Percentiles rank a stretch among this genome's conserved stretches.
phyloP scores from a whole-genome alignment of 225 moss, liverwort and hornwort species.

The Physcomitrellopsis africana region DNA sequence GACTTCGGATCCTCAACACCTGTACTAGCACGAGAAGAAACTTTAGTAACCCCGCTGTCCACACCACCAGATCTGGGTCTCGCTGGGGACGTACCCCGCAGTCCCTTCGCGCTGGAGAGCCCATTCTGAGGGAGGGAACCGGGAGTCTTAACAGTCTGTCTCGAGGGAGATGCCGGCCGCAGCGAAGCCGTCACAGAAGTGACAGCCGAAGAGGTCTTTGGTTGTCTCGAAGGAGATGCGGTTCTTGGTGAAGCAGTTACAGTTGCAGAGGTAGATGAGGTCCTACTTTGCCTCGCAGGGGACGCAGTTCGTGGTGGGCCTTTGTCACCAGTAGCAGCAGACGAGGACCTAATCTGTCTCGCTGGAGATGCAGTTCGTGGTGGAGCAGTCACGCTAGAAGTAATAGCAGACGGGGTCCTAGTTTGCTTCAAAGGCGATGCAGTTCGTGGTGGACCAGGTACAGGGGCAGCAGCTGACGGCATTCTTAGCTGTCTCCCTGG shows the following conservation, averaged over 20 bases:
- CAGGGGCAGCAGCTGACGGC: constrained; percentile 22
- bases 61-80: constrained; percentile 31
- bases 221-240: constrained; percentile 34
- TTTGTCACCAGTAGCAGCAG: constrained; percentile 10
- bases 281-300: constrained; percentile 31
- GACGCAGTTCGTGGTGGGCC: constrained; percentile 36
- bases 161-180: constrained; percentile 35
- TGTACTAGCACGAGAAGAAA: constrained; percentile 34
- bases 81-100: constrained; percentile 37
- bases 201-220: constrained; percentile 13
- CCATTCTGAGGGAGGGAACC: constrained; percentile 32
- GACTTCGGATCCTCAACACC: constrained; percentile 34
- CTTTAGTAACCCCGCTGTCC: constrained; percentile 22
- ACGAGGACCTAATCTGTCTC: constrained; percentile 18
- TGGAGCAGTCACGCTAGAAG: neutral
- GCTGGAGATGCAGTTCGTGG: constrained; percentile 38
- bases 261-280: neutral
- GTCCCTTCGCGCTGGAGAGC: constrained; percentile 24
- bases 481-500: constrained; percentile 28
- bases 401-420: too few species aligned
- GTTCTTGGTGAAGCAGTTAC: constrained; percentile 25
- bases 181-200: constrained; percentile 24
- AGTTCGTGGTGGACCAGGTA: constrained; percentile 12
- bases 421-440: too few species aligned
- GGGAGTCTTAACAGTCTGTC: constrained; percentile 24